These are phyloP conservation scores for Sugiyamaella xylanicola DNA, from an alignment of 1,139 yeast species.

Conservation along the genomic window DNA sequence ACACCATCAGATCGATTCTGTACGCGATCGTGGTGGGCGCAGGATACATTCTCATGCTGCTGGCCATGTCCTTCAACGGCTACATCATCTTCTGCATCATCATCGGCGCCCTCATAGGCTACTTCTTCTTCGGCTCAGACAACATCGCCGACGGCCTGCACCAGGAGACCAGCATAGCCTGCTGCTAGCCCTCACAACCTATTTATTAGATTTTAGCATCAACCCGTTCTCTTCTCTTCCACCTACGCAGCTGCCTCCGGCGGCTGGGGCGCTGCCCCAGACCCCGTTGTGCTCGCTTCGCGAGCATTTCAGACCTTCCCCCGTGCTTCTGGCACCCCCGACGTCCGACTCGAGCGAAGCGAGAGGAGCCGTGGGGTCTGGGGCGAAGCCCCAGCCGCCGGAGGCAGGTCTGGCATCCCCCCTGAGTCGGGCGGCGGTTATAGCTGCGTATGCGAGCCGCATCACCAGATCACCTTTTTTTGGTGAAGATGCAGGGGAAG, in stretches of 20 bases:
- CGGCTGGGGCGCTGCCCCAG: not conserved
- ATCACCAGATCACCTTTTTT: slow-evolving; percentile 11
- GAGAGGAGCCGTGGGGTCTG: not conserved
- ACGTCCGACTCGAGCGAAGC: not conserved
- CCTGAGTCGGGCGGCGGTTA: slow-evolving; percentile 2
- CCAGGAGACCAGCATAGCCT: slow-evolving; percentile 26
- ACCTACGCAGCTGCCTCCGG: not conserved
- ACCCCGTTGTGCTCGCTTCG: not conserved
- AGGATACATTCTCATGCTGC: slow-evolving; percentile 64
- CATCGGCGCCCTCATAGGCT: slow-evolving; percentile 64
- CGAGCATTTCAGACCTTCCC: not conserved
- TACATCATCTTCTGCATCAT: slow-evolving; percentile 64
- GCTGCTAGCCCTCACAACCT: slow-evolving; percentile 22
- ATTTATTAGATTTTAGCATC: no score
- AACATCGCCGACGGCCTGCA: slow-evolving; percentile 25
- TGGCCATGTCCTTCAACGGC: slow-evolving; percentile 75
- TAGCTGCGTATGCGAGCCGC: slow-evolving; percentile 7
- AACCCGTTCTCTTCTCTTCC: not conserved
- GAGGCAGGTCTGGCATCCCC: not conserved
- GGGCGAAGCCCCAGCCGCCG: slow-evolving; percentile 1
- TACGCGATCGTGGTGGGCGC: slow-evolving; percentile 64
- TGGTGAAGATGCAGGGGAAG: not conserved
- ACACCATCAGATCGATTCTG: slow-evolving; percentile 51
- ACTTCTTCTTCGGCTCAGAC: slow-evolving; percentile 44
- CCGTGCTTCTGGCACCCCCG: no score